phyloP scores from a whole-genome alignment of 2,329 filamentous ascomycete genomes.

The Arthrinium phaeospermum region DNA sequence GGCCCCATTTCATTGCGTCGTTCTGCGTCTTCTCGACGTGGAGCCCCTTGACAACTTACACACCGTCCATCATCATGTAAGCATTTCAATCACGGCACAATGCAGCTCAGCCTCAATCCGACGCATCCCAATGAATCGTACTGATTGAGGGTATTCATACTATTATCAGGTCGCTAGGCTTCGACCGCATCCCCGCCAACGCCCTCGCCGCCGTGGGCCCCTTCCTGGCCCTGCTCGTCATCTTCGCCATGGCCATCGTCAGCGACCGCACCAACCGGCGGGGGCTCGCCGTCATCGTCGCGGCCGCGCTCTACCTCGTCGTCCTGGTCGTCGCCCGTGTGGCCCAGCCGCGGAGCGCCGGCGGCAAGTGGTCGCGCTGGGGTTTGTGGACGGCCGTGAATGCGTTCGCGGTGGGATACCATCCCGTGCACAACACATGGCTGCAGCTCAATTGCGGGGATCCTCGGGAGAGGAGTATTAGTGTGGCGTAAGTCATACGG shows the following conservation, averaged over 20 bases:
- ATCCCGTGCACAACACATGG: slow-evolving; percentile 60
- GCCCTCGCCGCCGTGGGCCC: slow-evolving; percentile 50
- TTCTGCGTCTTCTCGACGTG: slow-evolving; percentile 59
- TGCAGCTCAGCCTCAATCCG: not conserved
- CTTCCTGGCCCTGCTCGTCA: slow-evolving; percentile 51
- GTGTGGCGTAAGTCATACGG: slow-evolving; percentile 47
- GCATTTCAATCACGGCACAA: slow-evolving; percentile 1
- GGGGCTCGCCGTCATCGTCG: slow-evolving; percentile 49
- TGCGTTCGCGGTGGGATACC: slow-evolving; percentile 57
- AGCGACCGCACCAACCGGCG: slow-evolving; percentile 52
- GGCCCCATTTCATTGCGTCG: slow-evolving; percentile 55
- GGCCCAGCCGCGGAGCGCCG: slow-evolving; percentile 48
- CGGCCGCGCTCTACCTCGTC: slow-evolving; percentile 52
- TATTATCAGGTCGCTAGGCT: slow-evolving; percentile 46
- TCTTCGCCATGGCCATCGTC: slow-evolving; percentile 54
- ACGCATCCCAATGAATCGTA: not conserved
- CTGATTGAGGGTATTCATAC: not conserved
- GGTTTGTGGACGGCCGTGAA: slow-evolving; percentile 59
- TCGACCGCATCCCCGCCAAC: slow-evolving; percentile 51
- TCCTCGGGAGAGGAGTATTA: slow-evolving; percentile 53
- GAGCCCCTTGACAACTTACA: slow-evolving; percentile 58
- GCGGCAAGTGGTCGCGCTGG: slow-evolving; percentile 55
- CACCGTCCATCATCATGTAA: slow-evolving; percentile 51
- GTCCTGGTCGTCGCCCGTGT: slow-evolving; percentile 47
- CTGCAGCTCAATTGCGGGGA: slow-evolving; percentile 56